These are phyloP conservation scores for Cubamyces sp. DNA, from an alignment of 768 basidiomycete species.

Conservation along the genomic window DNA sequence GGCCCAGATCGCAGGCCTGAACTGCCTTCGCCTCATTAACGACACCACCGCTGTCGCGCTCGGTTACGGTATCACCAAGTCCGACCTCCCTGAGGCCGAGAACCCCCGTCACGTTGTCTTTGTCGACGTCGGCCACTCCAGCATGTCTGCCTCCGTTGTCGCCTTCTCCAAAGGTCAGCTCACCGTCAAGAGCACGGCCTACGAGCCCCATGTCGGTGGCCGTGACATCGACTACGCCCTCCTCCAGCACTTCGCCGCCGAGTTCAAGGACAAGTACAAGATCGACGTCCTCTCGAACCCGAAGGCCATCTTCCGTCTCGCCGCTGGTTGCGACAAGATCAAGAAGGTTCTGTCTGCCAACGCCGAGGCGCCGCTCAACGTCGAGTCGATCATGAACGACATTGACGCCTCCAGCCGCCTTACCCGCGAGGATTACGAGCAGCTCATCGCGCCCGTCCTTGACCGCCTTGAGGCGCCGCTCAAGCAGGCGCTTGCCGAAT, in stretches of 20 bases:
- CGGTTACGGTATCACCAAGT: constrained; percentile 98
- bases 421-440: constrained; percentile 80
- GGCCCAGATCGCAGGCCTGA: constrained; percentile 86
- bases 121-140: constrained; percentile 94
- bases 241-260: constrained; percentile 82
- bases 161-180: constrained; percentile 96
- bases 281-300: constrained; percentile 91
- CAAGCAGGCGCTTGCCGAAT: constrained; percentile 76
- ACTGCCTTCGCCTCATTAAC: constrained; percentile 93
- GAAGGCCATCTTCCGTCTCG: constrained; percentile 91
- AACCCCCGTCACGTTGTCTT: constrained; percentile 87
- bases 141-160: constrained; percentile 83
- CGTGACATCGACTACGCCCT: constrained; percentile 95
- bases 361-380: constrained; percentile 82
- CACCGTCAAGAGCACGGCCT: constrained; percentile 83
- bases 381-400: constrained; percentile 97
- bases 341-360: constrained; percentile 98
- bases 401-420: constrained; percentile 89
- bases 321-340: constrained; percentile 87
- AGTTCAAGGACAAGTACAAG: constrained; percentile 98
- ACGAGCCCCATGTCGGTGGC: constrained; percentile 92
- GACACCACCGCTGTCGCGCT: constrained; percentile 95
- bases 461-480: constrained; percentile 78
- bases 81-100: constrained; percentile 88
- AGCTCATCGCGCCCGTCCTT: constrained; percentile 74